Evolutionary conservation across 2,329 filamentous ascomycete genomes (phyloP), one percentile per base, ranked within the genome.

Genomic region (Trichoderma oligosporum): DNA sequence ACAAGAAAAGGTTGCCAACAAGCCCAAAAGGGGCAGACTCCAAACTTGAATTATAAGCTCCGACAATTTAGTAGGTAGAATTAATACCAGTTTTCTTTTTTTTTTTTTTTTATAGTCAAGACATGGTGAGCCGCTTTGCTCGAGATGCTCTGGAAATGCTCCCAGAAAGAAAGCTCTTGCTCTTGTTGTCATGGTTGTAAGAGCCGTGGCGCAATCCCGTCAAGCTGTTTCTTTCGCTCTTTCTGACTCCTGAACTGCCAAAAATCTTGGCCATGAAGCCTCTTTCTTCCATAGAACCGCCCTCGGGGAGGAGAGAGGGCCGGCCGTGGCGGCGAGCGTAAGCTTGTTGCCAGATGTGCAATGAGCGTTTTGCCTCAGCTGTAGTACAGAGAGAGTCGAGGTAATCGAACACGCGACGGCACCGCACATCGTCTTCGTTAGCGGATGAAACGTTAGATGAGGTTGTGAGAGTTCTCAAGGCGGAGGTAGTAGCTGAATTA

Each of bases 361-460:
- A 67, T 29, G 81, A 74, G 4, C 68, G 63, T n/a, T 69, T 73
- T 1, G 82, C 80, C 47, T 79, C 77, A 2, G 63, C 63, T 0
- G 77, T 82, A 7, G 66, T 64, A 59, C 82, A 84, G 12, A 77
- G 66, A 0, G 69, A 64, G 38, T 78, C 74, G 0, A 84, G 73
- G 29, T 77, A 70, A 2, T 63, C 46, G 52, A 84, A 81, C 0
- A 80, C 72, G 27, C 76, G 75, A 8, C 68, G 69, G 44, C 66
- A 70, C 25, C 74, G 71, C 31, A 68, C 66, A n/a, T 80, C 74
- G 7, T 82, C 76, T 57, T 78, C 64, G 57, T 36, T 56, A 41
- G 36, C 56, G 38, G 42, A 56, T 7, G 45, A 58, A 35, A 9
- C 36, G 47, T 33, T 57, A 56, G 61, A 53, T 7, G 63, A 63